phyloP scores from a whole-genome alignment of 495 filamentous ascomycete species.

The Ramalina intermedia region DNA sequence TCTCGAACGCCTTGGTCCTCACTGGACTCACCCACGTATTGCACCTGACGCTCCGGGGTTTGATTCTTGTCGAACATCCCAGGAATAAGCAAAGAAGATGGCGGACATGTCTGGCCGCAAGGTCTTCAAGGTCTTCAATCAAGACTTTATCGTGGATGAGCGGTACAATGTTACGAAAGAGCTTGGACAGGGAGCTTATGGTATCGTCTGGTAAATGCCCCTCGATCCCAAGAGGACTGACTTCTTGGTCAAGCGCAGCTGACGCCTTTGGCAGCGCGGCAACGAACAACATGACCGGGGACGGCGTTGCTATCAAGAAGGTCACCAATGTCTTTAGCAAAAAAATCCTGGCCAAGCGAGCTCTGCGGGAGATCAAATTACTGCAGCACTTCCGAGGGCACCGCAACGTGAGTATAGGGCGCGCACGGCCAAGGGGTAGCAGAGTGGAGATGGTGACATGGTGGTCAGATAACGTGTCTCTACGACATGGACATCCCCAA shows the following conservation, averaged over 20 bases:
- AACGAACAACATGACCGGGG: conserved; percentile 75
- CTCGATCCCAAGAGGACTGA: background rate
- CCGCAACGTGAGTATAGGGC: conserved; percentile 43
- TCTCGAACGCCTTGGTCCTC: too few species aligned
- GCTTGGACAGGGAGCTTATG: conserved; percentile 92
- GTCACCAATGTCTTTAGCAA: conserved; percentile 99
- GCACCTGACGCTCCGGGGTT: too few species aligned
- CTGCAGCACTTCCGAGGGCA: conserved; percentile 93
- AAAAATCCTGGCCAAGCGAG: conserved; percentile 97
- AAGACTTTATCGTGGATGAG: conserved; percentile 97
- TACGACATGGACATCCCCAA: conserved; percentile 99
- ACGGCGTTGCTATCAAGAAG: conserved; percentile 99
- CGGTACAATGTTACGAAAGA: conserved; percentile 98
- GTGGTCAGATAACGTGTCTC: conserved; percentile 78
- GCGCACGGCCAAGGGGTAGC: background rate
- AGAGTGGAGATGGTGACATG: conserved; percentile 6
- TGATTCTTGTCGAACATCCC: too few species aligned
- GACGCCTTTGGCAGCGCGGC: conserved; percentile 49
- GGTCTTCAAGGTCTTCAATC: conserved; percentile 99
- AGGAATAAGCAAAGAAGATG: conserved; percentile 28
- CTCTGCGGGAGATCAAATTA: conserved; percentile 94
- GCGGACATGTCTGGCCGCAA: conserved; percentile 73
- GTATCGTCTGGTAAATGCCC: conserved; percentile 81
- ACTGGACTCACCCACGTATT: too few species aligned
- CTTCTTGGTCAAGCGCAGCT: background rate